Base-by-base conservation (phyloP, 768 basidiomycete genomes). In the Amanita inopinata region DNA sequence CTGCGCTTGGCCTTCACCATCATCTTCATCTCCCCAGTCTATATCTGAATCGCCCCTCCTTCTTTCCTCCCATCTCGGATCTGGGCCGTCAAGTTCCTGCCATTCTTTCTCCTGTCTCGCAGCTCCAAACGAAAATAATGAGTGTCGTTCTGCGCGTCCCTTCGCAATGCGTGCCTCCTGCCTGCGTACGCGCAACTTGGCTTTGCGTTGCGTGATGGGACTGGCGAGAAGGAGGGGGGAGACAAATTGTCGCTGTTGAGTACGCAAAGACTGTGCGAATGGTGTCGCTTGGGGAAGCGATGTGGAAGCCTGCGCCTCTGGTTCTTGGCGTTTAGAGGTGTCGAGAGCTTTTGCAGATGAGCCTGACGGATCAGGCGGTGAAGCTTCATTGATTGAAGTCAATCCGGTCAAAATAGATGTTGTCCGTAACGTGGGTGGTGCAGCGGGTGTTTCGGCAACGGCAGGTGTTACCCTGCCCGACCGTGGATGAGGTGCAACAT, bases 401-500 rank as follows among this genome's bases (percentile, higher is more conserved):
- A 11, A 47, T 2, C 60, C 60, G 3, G 58, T 57, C 40, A 65
- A 43, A 43, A 60, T 38, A 30, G 58, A 50, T 15, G 42, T 47
- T 19, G 43, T 20, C 34, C 56, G 33, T 11, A 53, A 23, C 25
- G 18, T 37, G 18, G 49, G 28, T 5, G 44, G 31, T 8, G 40
- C 24, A 35, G 43, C 22, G 2, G 46, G 32, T 25, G 42, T 14
- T 11, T 32, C 11, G 10, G 32, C 30, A 6, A 41, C 47, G 37
- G 32, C 53, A 27, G 38, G 52, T 22, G 1, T 52, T 33, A 12
- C 45, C 46, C 42, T 40, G 4, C 36, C 30, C 2, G 47, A 37
- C 1, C 80, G 73, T 3, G 83, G 84, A 52, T 83, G 73, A 0
- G 85, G 84, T 0, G 83, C 83, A 18, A 77, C 78, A 52, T 87